These are phyloP conservation scores for Trichoderma sp. DNA, from an alignment of 2,329 filamentous ascomycete species.

Conservation along the genomic window DNA sequence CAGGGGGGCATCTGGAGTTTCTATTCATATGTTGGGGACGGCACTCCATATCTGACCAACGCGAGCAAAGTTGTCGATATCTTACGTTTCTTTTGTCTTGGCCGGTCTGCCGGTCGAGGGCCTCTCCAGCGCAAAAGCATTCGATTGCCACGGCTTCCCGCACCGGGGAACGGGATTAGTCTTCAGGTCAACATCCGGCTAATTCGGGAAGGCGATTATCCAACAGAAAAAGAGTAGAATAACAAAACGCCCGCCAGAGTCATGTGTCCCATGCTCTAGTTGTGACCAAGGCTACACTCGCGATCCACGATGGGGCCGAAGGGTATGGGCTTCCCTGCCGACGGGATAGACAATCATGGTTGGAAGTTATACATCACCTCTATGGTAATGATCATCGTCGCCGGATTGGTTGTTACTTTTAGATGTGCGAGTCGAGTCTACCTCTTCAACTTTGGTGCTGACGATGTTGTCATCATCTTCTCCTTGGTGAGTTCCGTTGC, in stretches of 20 bases:
- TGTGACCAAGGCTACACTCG: background rate
- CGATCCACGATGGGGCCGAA: constrained; percentile 18
- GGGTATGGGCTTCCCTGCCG: constrained; percentile 29
- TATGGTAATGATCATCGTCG: constrained; percentile 36
- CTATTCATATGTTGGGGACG: background rate
- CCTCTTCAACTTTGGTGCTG: constrained; percentile 34
- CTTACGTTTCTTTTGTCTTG: background rate
- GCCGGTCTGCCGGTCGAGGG: background rate
- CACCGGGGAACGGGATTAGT: background rate
- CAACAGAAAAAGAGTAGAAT: background rate
- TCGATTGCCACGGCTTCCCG: background rate
- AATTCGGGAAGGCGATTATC: background rate
- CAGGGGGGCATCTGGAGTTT: background rate
- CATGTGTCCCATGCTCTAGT: background rate
- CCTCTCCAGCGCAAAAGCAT: background rate
- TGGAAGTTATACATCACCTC: constrained; percentile 34
- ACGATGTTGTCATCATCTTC: constrained; percentile 38
- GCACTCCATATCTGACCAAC: background rate
- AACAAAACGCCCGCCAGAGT: background rate
- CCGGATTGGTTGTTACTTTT: constrained; percentile 34
- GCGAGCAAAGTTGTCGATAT: background rate
- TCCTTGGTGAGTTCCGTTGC: constrained; percentile 32
- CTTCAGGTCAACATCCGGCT: background rate
- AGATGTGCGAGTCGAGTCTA: constrained; percentile 36
- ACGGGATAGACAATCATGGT: constrained; percentile 35